Conservation (phyloP, 169 alveolate genomes). For the Plasmodium coatneyi region DNA sequence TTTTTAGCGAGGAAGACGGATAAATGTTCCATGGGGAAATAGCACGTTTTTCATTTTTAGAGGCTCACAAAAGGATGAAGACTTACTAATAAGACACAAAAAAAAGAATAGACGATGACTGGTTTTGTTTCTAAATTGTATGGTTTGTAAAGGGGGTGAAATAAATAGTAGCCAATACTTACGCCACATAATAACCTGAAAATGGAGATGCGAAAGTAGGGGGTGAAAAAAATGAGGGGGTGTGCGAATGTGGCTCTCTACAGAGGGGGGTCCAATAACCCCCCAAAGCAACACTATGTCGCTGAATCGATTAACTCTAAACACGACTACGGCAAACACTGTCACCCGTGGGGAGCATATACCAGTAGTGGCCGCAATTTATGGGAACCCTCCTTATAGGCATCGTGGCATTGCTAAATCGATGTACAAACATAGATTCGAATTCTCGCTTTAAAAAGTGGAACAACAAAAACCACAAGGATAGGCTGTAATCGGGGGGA, state of each 20-base stretch:
- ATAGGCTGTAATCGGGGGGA: neutral
- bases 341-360: neutral
- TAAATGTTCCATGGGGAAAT: neutral
- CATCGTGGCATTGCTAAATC: conserved; percentile 97
- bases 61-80: neutral
- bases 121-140: conserved; percentile 74
- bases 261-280: neutral
- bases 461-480: conserved; percentile 86
- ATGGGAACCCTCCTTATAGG: conserved; percentile 94
- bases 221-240: neutral
- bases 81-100: conserved; percentile 78
- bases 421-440: conserved; percentile 97
- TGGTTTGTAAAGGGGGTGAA: conserved; percentile 95
- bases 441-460: conserved; percentile 97
- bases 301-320: neutral
- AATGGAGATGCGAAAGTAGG: neutral
- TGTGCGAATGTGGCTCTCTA: neutral
- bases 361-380: conserved; percentile 98
- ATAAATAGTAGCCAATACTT: conserved; percentile 92
- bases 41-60: neutral
- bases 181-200: conserved; percentile 90
- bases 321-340: neutral
- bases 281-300: neutral
- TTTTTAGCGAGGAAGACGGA: neutral
- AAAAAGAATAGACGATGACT: conserved; percentile 75